Evolutionary conservation across 192 early-diverging fungal species (phyloP), one percentile per base, ranked within the genome.

Genomic region (Coemansia sp.): DNA sequence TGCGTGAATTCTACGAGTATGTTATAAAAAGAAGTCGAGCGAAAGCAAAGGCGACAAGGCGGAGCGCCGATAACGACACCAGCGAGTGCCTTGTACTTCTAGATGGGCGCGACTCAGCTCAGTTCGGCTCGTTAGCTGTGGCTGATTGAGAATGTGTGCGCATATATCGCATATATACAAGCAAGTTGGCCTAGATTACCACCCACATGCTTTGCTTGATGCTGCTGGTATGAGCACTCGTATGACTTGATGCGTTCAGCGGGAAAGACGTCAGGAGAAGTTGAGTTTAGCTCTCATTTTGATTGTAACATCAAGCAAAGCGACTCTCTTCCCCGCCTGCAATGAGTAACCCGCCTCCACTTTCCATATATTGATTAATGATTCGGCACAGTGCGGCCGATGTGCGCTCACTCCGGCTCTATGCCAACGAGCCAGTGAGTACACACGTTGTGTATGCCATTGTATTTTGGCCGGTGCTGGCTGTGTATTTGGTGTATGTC

Each of bases 381-480:
- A 19, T 39, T 35, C 21, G 9, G 21, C 35, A 38, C 37, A 38
- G 59, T 37, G 37, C 19, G 1, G 37, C 59, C 11, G 21, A 61
- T 40, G 59, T 38, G 37, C 59, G 19, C 59, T 8, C 21, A 40
- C 37, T 9, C 37, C 26, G 26, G 14, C 11, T 33, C 35, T 40
- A 19, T 23, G 19, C 10, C 6, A 26, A 39, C 7, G 23, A 64
- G 3, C 17, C 11, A 11, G 9, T 30, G 38, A n/a, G 43, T 8
- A 17, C 23, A 26, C 67, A 67, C 13, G 32, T 30, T 7, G 46
- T 30, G 49, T 75, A 69, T 37, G 30, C 42, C 7, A 62, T 69
- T 28, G 73, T 69, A 17, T 66, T 75, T 44, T 69, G 66, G 61
- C 38, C 67, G 13, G 11, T 75, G 2, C 43, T 75, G 35, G 63